Base-by-base conservation (phyloP, 306 rosid genomes). In the Myrica gale region DNA sequence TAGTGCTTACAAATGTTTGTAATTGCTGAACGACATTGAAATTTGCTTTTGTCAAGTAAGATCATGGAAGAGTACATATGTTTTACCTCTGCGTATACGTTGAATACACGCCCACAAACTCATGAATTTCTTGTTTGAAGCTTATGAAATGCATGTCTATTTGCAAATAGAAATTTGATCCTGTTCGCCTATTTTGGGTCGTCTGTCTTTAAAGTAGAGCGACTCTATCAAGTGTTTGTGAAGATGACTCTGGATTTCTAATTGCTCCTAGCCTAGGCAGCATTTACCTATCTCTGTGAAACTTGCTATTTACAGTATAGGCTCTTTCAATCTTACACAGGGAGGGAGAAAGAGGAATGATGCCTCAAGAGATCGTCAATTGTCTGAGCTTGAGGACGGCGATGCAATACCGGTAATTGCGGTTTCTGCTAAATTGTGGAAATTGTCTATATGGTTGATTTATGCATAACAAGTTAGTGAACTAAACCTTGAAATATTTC, bases 321-420 rank as follows among this genome's bases (percentile, higher is more conserved):
- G 37, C 39, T 71, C 70, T 50, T 3, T 37, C 26, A 8, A 74
- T 80, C 42, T 61, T 15, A 20, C 43, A 66, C 32, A 90, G 96
- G 82, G 23, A 57, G 76, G 82, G 69, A 75, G 81, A 73, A 88
- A 81, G 86, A 78, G 71, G 55, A 80, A 75, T 75, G 88, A 75
- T 66, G 54, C 83, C 62, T 45, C 87, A 0, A 75, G 44, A 48
- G 87, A 81, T 71, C 52, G 51, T 47, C 89, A 78, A 32, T 56
- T 67, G 42, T 74, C 84, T 26, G 95, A 88, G 90, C 85, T 90
- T 78, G 92, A 88, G 71, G 88, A 81, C 19, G 95, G 95, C 50
- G 87, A 90, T 71, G 88, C 84, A 4, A 82, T 85, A 52, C 92
- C 85, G 90, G 95, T 88, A 87, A 74, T 79, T 63, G 53, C 21